A percentile compares a stretch with the other conserved stretches of the same genome.
These are phyloP conservation scores for Podospora conica DNA, from an alignment of 495 filamentous ascomycete species.

Conservation along the genomic window DNA sequence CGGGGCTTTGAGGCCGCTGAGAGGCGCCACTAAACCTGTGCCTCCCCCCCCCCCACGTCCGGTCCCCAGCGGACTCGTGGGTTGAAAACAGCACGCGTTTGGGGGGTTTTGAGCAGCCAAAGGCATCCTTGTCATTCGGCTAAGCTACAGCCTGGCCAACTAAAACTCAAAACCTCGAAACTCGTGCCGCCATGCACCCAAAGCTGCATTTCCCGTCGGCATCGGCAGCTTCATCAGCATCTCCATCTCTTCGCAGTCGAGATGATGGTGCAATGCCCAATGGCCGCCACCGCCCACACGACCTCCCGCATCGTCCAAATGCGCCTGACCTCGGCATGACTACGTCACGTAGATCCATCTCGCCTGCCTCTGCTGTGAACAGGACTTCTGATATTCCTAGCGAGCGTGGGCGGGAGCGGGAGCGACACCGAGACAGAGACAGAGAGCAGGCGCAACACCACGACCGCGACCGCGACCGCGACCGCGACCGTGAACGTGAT, in stretches of 20 bases:
- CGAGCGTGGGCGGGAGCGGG: slow-evolving; percentile 19
- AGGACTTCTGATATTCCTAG: slow-evolving; percentile 17
- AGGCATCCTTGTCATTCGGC: slow-evolving; percentile 31
- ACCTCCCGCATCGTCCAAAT: slow-evolving; percentile 23
- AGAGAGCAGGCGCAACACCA: slow-evolving; percentile 4
- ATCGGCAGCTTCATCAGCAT: slow-evolving; percentile 24
- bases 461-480: slow-evolving; percentile 6
- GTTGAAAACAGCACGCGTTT: slow-evolving; percentile 16
- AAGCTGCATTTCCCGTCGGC: slow-evolving; percentile 6
- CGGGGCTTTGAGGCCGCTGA: background rate
- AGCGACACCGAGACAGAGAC: slow-evolving; percentile 17
- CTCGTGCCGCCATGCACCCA: slow-evolving; percentile 26
- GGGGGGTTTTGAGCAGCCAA: slow-evolving; percentile 15
- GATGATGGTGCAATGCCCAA: slow-evolving; percentile 30
- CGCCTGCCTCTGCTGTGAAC: slow-evolving; percentile 28
- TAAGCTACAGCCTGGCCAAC: slow-evolving; percentile 31
- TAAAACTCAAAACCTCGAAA: slow-evolving; percentile 34
- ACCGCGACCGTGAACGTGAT: slow-evolving; percentile 2
- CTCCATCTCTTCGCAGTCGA: slow-evolving; percentile 17
- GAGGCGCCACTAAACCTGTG: background rate
- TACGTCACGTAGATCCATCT: slow-evolving; percentile 30
- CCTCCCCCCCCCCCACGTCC: background rate
- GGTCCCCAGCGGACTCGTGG: background rate
- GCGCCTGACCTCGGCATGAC: slow-evolving; percentile 34
- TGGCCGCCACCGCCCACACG: slow-evolving; percentile 26